Conservation (phyloP, 768 basidiomycete genomes). For the Mycena amicta region DNA sequence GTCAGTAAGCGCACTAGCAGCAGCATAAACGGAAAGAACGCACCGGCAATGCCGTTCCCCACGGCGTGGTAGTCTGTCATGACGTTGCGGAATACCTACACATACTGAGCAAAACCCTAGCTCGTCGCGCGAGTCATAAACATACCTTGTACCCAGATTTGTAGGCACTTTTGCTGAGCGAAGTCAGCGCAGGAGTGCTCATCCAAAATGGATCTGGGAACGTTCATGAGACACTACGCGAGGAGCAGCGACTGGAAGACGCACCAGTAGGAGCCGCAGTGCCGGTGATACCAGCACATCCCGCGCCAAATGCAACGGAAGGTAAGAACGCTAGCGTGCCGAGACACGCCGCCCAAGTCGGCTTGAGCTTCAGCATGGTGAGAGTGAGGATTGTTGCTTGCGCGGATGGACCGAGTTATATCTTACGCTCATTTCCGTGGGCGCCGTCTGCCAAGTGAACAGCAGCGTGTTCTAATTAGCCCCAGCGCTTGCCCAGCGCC, state of each 20-base stretch:
- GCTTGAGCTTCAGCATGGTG: too few species aligned
- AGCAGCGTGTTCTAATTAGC: too few species aligned
- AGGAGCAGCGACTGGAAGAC: background rate
- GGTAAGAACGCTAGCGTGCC: background rate
- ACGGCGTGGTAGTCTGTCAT: background rate
- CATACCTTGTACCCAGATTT: background rate
- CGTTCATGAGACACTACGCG: background rate
- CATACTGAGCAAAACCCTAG: too few species aligned
- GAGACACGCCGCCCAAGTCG: background rate
- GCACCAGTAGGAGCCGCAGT: background rate
- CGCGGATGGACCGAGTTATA: too few species aligned
- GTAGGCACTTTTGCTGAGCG: background rate
- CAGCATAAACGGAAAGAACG: background rate
- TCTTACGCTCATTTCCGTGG: too few species aligned
- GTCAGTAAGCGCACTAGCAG: background rate
- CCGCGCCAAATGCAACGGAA: background rate
- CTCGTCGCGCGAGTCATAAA: too few species aligned
- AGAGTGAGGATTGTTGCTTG: too few species aligned
- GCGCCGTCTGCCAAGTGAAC: too few species aligned
- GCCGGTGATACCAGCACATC: background rate
- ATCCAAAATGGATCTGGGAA: background rate
- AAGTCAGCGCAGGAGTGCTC: background rate
- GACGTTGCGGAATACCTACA: background rate
- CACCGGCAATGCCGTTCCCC: slow-evolving; percentile 4
- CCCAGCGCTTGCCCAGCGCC: too few species aligned